Conservation (phyloP, 345 rosid species). For the Clausena lansium region DNA sequence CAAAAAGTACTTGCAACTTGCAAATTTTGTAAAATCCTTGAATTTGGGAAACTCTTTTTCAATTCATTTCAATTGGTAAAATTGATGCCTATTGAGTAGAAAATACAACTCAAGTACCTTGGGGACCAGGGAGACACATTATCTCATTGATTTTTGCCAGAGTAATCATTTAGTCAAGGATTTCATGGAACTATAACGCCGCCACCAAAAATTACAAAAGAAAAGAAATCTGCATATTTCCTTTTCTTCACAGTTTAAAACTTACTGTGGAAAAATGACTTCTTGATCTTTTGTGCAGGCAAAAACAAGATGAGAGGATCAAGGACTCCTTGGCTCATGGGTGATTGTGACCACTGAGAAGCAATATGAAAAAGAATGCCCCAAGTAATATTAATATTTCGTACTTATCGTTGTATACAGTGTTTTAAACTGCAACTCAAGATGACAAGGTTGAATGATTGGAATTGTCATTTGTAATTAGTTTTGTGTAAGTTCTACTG, state of each 20-base stretch:
- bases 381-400: not conserved
- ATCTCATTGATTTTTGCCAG: not conserved
- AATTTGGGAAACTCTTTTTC: not conserved
- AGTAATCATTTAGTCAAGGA: not conserved
- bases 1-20: not conserved
- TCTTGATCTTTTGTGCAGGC: conserved; percentile 5
- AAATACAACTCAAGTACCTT: not conserved
- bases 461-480: not conserved
- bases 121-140: not conserved
- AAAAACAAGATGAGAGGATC: not conserved
- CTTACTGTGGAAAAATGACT: not conserved
- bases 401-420: not conserved
- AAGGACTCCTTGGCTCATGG: not conserved
- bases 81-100: not conserved
- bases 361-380: not conserved
- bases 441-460: conserved; percentile 2
- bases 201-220: not conserved
- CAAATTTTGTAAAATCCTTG: not conserved
- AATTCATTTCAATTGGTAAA: not conserved
- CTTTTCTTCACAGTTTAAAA: not conserved
- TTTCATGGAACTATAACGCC: not conserved
- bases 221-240: not conserved
- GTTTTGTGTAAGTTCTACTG: not conserved
- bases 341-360: not conserved
- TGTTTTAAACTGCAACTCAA: conserved; percentile 1